Evolutionary conservation across 1,139 yeast genomes (phyloP).

Genomic region (Nakaseomyces nivariensis): DNA sequence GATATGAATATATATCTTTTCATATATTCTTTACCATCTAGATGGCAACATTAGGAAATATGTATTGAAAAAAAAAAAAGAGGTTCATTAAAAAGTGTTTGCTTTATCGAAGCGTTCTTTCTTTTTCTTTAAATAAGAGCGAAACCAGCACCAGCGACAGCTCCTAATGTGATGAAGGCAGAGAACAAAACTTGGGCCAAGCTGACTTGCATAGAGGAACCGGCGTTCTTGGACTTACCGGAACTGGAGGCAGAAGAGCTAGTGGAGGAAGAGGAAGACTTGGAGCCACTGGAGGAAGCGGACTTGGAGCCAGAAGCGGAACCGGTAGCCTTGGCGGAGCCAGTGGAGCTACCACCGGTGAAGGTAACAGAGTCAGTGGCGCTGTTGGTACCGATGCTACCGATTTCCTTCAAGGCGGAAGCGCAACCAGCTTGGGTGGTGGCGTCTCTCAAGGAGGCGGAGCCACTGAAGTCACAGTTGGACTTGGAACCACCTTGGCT

Average conservation of each 20-base stretch:
- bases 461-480: constrained; percentile 64
- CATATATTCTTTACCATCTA: neutral
- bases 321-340: constrained; percentile 23
- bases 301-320: constrained; percentile 17
- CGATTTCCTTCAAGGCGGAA: constrained; percentile 35
- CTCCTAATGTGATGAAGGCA: constrained; percentile 58
- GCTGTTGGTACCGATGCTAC: constrained; percentile 32
- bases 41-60: constrained; percentile 2
- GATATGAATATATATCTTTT: neutral
- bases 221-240: constrained; percentile 22
- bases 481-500: constrained; percentile 35
- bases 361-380: constrained; percentile 34
- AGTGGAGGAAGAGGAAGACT: constrained; percentile 9
- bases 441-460: constrained; percentile 42
- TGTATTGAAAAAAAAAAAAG: neutral
- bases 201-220: constrained; percentile 34
- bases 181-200: constrained; percentile 72
- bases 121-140: constrained; percentile 39
- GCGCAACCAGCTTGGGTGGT: constrained; percentile 49
- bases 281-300: constrained; percentile 8
- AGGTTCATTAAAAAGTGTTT: no score
- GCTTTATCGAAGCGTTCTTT: no score
- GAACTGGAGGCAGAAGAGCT: constrained; percentile 20
- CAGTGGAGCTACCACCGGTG: constrained; percentile 6
- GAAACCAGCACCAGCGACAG: constrained; percentile 45